Evolutionary conservation across 495 filamentous ascomycete genomes (phyloP).

Genomic region (Aspergillus bridgeri): DNA sequence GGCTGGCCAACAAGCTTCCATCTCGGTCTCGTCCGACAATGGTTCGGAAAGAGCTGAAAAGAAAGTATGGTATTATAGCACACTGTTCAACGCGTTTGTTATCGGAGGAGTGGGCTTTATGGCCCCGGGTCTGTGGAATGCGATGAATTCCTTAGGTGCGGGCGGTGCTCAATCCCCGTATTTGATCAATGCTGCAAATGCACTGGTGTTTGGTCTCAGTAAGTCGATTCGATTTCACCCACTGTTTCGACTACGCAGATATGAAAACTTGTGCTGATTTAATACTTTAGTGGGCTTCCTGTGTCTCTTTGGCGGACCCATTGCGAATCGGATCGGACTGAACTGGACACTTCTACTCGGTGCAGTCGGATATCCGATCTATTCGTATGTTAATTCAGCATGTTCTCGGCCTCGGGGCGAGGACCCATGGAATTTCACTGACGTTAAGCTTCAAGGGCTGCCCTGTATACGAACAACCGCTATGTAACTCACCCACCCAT

Average conservation of each 20-base stretch:
- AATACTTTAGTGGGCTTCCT: conserved; percentile 51
- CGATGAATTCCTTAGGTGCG: conserved; percentile 66
- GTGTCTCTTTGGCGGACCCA: conserved; percentile 50
- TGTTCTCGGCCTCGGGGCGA: neutral
- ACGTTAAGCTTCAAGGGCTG: conserved; percentile 39
- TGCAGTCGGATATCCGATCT: conserved; percentile 41
- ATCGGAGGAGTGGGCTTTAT: conserved; percentile 38
- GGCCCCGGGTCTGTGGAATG: conserved; percentile 43
- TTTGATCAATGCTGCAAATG: conserved; percentile 62
- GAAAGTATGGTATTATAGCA: conserved; percentile 54
- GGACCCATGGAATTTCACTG: conserved; percentile 18
- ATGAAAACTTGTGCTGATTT: neutral
- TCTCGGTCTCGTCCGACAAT: conserved; percentile 12
- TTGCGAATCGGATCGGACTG: conserved; percentile 57
- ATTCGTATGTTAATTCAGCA: conserved; percentile 24
- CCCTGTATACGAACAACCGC: conserved; percentile 63
- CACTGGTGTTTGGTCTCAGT: conserved; percentile 53
- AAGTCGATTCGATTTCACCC: neutral
- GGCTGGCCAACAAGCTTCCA: conserved; percentile 15
- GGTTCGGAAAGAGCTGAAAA: conserved; percentile 5
- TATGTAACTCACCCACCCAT: conserved; percentile 27
- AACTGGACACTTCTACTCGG: conserved; percentile 59
- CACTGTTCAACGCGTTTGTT: conserved; percentile 55
- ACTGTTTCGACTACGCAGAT: neutral
- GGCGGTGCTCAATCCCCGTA: conserved; percentile 57